A percentile compares a stretch with the other conserved stretches of the same genome.
These are phyloP conservation scores for Mortierella sp. DNA, from an alignment of 371 early-diverging fungal genomes.

Conservation along the genomic window DNA sequence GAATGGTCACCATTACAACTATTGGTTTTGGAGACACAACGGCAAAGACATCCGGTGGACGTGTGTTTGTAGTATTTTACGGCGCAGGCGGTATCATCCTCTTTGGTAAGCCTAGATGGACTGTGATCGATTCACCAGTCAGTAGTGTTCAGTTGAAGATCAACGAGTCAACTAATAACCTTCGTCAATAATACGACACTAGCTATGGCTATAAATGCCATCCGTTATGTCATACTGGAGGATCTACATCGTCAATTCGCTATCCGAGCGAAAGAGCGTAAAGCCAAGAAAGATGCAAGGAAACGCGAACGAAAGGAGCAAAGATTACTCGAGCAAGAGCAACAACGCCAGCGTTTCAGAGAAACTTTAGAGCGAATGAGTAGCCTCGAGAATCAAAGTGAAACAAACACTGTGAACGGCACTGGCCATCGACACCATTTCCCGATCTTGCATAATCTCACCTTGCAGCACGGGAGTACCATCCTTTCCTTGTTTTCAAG, in stretches of 20 bases:
- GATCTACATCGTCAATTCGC: constrained; percentile 43
- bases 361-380: constrained; percentile 1
- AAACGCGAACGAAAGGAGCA: constrained; percentile 20
- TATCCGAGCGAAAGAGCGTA: constrained; percentile 32
- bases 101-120: constrained; percentile 10
- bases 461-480: background rate
- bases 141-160: background rate
- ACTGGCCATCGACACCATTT: background rate
- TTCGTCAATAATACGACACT: background rate
- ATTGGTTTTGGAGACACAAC: constrained; percentile 43
- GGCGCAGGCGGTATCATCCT: constrained; percentile 51
- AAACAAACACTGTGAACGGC: background rate
- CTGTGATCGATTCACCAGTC: background rate
- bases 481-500: background rate
- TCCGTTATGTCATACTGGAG: constrained; percentile 45
- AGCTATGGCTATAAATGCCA: constrained; percentile 24
- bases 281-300: constrained; percentile 31
- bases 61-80: constrained; percentile 37
- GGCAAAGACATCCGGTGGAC: constrained; percentile 26
- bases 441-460: background rate
- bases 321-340: constrained; percentile 11
- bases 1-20: constrained; percentile 47
- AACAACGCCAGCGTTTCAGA: background rate
- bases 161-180: background rate
- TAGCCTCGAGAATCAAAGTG: background rate